Base-by-base conservation (phyloP, 495 filamentous ascomycete species). In the Aspergillus cavernicola region DNA sequence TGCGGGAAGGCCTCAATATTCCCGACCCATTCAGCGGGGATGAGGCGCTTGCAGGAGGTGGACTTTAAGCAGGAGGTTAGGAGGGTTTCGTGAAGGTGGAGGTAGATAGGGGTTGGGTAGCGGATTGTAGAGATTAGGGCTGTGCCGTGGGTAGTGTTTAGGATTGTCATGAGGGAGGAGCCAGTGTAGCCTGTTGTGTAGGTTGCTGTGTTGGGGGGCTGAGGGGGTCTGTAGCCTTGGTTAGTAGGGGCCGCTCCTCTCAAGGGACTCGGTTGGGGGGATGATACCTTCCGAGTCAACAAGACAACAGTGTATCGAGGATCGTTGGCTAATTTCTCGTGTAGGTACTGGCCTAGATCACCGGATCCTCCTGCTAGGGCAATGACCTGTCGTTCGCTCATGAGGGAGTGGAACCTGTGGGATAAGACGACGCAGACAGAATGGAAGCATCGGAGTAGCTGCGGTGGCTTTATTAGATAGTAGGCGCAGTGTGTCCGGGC, bases 1-100 rank as follows among this genome's bases (percentile, higher is more conserved):
- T 52, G 3, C 0, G 59, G 65, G 39, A 46, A 59, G 9, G 20
- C 9, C 20, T 68, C 63, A 11, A 53, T 15, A 31, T 68, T 46
- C 16, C 65, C 65, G 3, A 36, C 55, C 28, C 29, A 68, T 19
- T 65, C 65, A 5, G 56, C 62, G 3, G 63, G 63, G 26, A 70
- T 65, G 16, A 68, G 43, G 15, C 63, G 61, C 15, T 65, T 64
- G 61, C 59, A 66, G 8, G 20, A 22, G 1, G 19, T 12, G 19
- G 32, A 45, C 9, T 6, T 13, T 11, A 50, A 20, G 31, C 63
- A 68, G 0, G 63, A 61, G 12, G 39, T 15, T 2, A 66, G n/a
- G 2, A 66, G 15, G 39, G 36, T 20, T 0, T 8, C 20, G 49
- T 58, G 61, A 18, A 51, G 29, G 5, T 28, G 16, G 43, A 46